Evolutionary conservation across 2,329 filamentous ascomycete species (phyloP), one percentile per base, ranked within the genome.

Genomic region (Beauveria varroae): DNA sequence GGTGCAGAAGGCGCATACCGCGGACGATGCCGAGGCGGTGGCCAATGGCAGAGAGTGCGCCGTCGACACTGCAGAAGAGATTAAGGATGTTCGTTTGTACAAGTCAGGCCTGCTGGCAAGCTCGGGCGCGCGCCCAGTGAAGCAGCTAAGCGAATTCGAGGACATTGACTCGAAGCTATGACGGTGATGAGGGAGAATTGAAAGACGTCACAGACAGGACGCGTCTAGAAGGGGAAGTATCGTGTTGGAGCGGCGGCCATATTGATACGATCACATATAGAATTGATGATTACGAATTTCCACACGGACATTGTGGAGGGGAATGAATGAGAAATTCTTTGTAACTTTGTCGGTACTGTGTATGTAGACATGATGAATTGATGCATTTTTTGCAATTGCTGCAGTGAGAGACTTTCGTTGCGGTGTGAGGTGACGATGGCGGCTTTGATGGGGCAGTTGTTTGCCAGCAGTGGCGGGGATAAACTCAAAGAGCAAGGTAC

Each of bases 111-210:
- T 97, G 68, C 78, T 83, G 63, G 82, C 91, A 30, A 95, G 87
- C 65, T 80, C 83, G 24, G 93, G 90, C 1, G 85, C 92, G 1
- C 81, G 81, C 64, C 84, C 93, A 0, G 84, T 90, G 34, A 87
- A 83, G 69, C 88, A 95, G 66, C 74, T 98, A 61, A 88, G 81
- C 64, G 89, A 92, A 69, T 98, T 93, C 73, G 90, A 96, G 72
- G 93, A 97, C 63, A 79, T 87, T 63, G 91, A 90, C 65, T 77
- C 90, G 16, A 97, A 97, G 78, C 80, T 97, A 62, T 93, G 62
- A 65, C 9, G 10, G 44, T 12, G 40, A 44, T 7, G 41, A 37
- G 20, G 18, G 28, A 46, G 44, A 52, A 18, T 26, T 10, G 8
- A 18, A 20, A 59, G 47, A 51, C 9, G 34, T 30, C 16, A 34